phyloP scores from a whole-genome alignment of 73 alveolate genomes.

The Uronychia setigera region DNA sequence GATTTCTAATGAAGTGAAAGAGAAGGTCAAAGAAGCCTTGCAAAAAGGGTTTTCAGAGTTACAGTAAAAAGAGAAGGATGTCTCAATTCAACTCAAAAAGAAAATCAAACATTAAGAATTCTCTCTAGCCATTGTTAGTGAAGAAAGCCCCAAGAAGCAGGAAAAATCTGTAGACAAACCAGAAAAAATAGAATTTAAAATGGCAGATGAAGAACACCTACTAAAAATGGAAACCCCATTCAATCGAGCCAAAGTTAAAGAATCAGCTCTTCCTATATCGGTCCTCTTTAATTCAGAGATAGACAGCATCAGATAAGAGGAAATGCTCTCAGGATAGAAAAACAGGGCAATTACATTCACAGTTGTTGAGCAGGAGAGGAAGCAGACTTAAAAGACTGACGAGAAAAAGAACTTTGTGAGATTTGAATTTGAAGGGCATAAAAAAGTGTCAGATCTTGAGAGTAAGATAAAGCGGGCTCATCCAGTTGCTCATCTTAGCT shows the following conservation, averaged over 20 bases:
- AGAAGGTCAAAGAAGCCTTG: not conserved
- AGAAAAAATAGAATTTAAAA: not conserved
- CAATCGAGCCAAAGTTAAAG: not conserved
- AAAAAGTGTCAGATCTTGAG: not conserved
- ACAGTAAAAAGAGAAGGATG: not conserved
- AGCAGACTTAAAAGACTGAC: not conserved
- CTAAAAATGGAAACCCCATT: slow-evolving; percentile 5
- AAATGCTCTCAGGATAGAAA: not conserved
- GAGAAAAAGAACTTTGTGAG: not conserved
- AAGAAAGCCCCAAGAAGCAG: no score
- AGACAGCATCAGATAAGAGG: not conserved
- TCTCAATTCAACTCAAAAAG: no score
- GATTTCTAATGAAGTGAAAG: not conserved
- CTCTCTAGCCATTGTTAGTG: no score
- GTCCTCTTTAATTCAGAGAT: slow-evolving; percentile 4
- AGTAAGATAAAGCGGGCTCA: not conserved
- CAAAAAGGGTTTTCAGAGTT: not conserved
- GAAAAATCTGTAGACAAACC: not conserved
- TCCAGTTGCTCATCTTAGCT: not conserved
- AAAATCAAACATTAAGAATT: not conserved
- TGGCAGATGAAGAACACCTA: not conserved
- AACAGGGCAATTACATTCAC: not conserved
- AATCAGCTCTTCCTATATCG: not conserved
- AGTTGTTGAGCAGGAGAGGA: not conserved
- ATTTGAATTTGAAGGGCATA: slow-evolving; percentile 9